These are phyloP conservation scores for Pleomassaria siparia DNA, from an alignment of 2,329 filamentous ascomycete species.

Conservation along the genomic window DNA sequence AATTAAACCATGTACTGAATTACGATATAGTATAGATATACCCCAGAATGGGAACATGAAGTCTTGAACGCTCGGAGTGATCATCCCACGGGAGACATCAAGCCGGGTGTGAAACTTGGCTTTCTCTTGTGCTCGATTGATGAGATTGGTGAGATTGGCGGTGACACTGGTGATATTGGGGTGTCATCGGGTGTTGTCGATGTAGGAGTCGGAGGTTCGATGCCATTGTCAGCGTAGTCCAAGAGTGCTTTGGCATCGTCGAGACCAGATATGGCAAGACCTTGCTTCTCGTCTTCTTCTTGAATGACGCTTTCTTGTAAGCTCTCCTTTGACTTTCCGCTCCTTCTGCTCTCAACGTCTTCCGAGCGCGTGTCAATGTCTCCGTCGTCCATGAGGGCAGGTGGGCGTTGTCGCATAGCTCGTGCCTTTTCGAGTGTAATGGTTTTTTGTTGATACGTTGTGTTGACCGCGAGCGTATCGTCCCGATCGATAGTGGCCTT, in stretches of 20 bases:
- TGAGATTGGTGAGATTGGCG: no score
- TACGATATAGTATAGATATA: slow-evolving; percentile 5
- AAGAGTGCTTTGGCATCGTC: slow-evolving; percentile 39
- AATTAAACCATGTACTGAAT: slow-evolving; percentile 8
- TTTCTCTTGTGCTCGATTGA: slow-evolving; percentile 11
- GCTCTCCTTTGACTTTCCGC: slow-evolving; percentile 38
- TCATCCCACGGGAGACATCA: slow-evolving; percentile 9
- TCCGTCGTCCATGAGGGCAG: slow-evolving; percentile 71
- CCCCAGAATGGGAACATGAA: not conserved
- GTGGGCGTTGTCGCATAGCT: slow-evolving; percentile 84
- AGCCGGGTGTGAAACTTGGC: slow-evolving; percentile 13
- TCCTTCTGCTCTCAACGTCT: slow-evolving; percentile 29
- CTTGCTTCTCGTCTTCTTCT: slow-evolving; percentile 41
- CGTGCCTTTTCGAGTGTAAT: slow-evolving; percentile 89
- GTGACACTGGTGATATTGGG: not conserved
- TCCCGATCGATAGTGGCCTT: slow-evolving; percentile 98
- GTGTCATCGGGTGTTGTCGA: slow-evolving; percentile 4
- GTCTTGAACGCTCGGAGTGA: not conserved
- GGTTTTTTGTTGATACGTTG: slow-evolving; percentile 95
- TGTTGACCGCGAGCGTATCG: slow-evolving; percentile 72
- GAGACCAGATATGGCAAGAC: slow-evolving; percentile 41
- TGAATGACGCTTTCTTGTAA: slow-evolving; percentile 39
- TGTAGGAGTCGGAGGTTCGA: slow-evolving; percentile 8
- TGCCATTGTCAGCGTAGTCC: slow-evolving; percentile 32
- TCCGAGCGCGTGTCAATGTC: slow-evolving; percentile 35